Percentiles rank a stretch among this genome's conserved stretches.
phyloP scores from a whole-genome alignment of 2,329 filamentous ascomycete species.

The Fusarium poae region DNA sequence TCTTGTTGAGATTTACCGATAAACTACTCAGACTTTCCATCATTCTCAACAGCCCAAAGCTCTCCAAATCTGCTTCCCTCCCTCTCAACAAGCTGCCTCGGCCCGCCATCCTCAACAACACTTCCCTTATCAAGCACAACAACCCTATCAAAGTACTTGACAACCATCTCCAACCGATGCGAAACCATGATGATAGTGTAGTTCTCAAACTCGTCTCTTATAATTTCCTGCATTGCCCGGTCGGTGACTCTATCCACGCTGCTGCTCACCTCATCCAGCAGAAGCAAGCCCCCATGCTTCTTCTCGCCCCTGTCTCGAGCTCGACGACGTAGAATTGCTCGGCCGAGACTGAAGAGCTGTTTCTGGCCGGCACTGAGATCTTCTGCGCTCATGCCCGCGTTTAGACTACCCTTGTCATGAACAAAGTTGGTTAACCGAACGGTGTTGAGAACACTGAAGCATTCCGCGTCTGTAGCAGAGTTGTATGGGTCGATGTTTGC shows the following conservation, averaged over 20 bases:
- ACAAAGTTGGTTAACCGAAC: constrained; percentile 54
- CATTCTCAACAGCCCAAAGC: constrained; percentile 50
- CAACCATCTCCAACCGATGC: constrained; percentile 63
- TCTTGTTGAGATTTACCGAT: fast-evolving
- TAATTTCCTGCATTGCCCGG: constrained; percentile 57
- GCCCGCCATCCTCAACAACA: constrained; percentile 57
- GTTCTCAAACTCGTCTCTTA: constrained; percentile 55
- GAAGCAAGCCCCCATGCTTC: constrained; percentile 49
- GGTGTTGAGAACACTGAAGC: constrained; percentile 53
- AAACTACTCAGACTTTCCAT: neutral
- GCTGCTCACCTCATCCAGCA: constrained; percentile 60
- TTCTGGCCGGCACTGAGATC: constrained; percentile 70
- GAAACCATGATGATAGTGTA: constrained; percentile 68
- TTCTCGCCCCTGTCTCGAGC: constrained; percentile 20
- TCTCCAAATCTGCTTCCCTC: constrained; percentile 50
- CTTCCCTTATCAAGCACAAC: constrained; percentile 63
- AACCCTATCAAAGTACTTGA: constrained; percentile 64
- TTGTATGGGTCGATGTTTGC: constrained; percentile 60
- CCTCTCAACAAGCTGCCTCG: constrained; percentile 43
- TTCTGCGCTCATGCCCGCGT: constrained; percentile 59
- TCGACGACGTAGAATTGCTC: constrained; percentile 64
- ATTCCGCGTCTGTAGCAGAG: constrained; percentile 51
- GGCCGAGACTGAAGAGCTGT: constrained; percentile 73
- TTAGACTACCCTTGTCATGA: constrained; percentile 52
- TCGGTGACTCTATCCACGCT: constrained; percentile 60